A percentile compares a stretch with the other conserved stretches of the same genome.
These are phyloP conservation scores for Pterocarpus macrocarpus DNA, from an alignment of 306 rosid genomes.

Conservation along the genomic window DNA sequence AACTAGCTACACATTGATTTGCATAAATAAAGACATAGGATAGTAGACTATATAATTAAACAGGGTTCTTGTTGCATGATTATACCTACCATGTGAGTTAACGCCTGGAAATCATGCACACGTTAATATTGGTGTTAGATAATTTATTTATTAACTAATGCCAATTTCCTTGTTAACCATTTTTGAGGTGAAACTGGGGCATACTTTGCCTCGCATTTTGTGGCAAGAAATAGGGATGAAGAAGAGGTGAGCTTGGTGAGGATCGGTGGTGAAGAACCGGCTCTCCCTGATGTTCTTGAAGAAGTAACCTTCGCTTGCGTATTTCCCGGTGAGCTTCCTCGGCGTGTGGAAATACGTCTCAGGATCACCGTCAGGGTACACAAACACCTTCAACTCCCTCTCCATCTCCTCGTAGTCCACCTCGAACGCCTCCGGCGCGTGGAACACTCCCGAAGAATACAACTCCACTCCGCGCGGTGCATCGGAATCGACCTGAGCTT, in stretches of 20 bases:
- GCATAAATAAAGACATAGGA: not conserved
- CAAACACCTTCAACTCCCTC: conserved; percentile 47
- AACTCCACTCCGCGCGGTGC: not conserved
- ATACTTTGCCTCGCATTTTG: conserved; percentile 51
- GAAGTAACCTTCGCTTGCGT: conserved; percentile 49
- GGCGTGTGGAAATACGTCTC: conserved; percentile 45
- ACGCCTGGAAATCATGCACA: not conserved
- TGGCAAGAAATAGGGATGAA: conserved; percentile 53
- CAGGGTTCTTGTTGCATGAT: not conserved
- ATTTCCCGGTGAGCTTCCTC: conserved; percentile 42
- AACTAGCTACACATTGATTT: not conserved
- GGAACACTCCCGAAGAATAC: conserved; percentile 7
- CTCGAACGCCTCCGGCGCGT: conserved; percentile 29
- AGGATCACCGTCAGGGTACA: conserved; percentile 45
- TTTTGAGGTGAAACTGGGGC: not conserved
- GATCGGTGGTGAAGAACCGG: conserved; percentile 40
- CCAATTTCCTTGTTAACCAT: too few relatives aligned
- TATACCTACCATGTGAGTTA: not conserved
- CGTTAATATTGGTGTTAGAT: too few relatives aligned
- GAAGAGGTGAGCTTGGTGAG: conserved; percentile 48
- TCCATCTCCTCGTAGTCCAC: conserved; percentile 45
- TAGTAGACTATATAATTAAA: not conserved
- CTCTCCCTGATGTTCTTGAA: conserved; percentile 52
- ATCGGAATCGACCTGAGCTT: not conserved
- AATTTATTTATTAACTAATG: too few relatives aligned